Percentiles rank a stretch among this genome's conserved stretches.
These are phyloP conservation scores for Phytophthora hybrid DNA, from an alignment of 352 stramenopile species.

Conservation along the genomic window DNA sequence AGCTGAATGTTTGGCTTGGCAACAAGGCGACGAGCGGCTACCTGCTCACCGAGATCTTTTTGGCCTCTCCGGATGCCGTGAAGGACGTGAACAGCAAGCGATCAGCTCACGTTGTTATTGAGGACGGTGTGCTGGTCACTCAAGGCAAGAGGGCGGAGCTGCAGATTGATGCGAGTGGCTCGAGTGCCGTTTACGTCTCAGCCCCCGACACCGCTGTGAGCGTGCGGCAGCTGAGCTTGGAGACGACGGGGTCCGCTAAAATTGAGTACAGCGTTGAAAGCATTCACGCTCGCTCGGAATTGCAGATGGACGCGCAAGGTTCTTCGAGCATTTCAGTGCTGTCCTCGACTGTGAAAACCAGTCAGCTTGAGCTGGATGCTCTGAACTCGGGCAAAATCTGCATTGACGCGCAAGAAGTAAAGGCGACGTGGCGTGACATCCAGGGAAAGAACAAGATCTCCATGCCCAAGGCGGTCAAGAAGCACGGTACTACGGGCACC, in stretches of 20 bases:
- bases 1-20: conserved; percentile 29
- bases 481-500: conserved; percentile 31
- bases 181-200: conserved; percentile 33
- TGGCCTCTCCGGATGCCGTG: conserved; percentile 23
- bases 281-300: conserved; percentile 14
- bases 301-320: conserved; percentile 23
- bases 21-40: conserved; percentile 21
- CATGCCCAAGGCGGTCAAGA: conserved; percentile 32
- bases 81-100: conserved; percentile 30
- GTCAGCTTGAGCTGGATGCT: conserved; percentile 25
- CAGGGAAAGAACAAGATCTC: conserved; percentile 32
- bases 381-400: conserved; percentile 14
- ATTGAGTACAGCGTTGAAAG: conserved; percentile 30
- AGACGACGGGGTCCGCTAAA: conserved; percentile 19
- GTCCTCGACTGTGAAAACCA: conserved; percentile 13
- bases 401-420: conserved; percentile 19
- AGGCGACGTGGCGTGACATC: conserved; percentile 4
- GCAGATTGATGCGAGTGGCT: conserved; percentile 26
- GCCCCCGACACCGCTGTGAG: conserved; percentile 19
- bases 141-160: conserved; percentile 15
- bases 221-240: conserved; percentile 22
- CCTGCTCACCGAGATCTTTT: conserved; percentile 40
- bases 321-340: conserved; percentile 28
- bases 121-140: conserved; percentile 28
- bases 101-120: conserved; percentile 32